Percentiles rank a stretch among this genome's conserved stretches.
Conservation (phyloP, 148 eudicot genomes). For the Diospyros kaki region DNA sequence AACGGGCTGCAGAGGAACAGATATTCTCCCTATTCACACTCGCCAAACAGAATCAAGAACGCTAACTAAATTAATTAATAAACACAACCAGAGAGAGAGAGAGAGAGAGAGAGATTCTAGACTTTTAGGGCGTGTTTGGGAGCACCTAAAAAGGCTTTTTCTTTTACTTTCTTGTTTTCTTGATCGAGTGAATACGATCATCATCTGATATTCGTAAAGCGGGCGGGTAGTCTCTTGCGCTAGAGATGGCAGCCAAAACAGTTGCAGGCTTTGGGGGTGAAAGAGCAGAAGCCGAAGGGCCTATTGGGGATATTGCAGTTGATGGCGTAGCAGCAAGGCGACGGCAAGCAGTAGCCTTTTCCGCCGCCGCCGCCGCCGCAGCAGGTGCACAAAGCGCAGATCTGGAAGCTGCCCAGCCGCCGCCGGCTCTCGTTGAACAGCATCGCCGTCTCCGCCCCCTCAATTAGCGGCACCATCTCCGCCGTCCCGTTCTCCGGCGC, state of each 20-base stretch:
- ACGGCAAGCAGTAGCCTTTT: slow-evolving; percentile 66
- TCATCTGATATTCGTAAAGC: no score
- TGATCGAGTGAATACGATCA: no score
- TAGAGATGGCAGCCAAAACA: slow-evolving; percentile 88
- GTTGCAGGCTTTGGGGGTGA: slow-evolving; percentile 85
- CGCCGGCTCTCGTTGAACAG: slow-evolving; percentile 64
- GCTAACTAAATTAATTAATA: no score
- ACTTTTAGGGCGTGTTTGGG: no score
- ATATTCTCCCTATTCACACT: no score
- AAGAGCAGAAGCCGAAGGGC: slow-evolving; percentile 92
- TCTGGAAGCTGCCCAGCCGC: slow-evolving; percentile 70
- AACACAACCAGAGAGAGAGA: no score
- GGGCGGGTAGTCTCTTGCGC: no score
- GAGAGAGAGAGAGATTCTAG: no score
- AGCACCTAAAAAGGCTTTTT: no score
- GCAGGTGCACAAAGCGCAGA: slow-evolving; percentile 88
- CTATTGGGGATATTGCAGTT: slow-evolving; percentile 94
- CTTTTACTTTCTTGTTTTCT: no score
- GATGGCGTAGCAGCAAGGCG: slow-evolving; percentile 95
- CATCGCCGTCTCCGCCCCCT: slow-evolving; percentile 49
- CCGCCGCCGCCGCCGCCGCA: slow-evolving; percentile 66
- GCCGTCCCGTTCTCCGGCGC: slow-evolving; percentile 21
- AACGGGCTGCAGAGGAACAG: not conserved
- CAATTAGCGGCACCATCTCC: slow-evolving; percentile 55
- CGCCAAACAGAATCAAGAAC: no score